phyloP scores from a whole-genome alignment of 306 rosid species.

The Elaeagnus macrophylla region DNA sequence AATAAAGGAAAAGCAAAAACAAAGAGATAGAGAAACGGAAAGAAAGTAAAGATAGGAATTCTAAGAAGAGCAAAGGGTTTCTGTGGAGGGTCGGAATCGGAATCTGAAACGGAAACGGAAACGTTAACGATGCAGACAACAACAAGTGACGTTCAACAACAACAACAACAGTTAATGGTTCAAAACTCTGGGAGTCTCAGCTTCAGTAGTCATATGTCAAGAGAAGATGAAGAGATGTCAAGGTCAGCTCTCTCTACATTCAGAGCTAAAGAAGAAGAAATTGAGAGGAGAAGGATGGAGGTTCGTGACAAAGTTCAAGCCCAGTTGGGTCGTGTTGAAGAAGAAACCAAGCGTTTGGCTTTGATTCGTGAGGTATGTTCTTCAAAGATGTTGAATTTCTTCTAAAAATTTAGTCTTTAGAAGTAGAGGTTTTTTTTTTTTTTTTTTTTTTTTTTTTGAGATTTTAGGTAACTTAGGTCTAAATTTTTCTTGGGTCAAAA shows the following conservation, averaged over 20 bases:
- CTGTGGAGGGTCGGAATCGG: slow-evolving; percentile 7
- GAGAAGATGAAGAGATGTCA: slow-evolving; percentile 95
- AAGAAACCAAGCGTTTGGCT: slow-evolving; percentile 93
- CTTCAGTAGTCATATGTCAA: slow-evolving; percentile 84
- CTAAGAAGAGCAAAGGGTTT: slow-evolving; percentile 32
- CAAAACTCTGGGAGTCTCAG: slow-evolving; percentile 80
- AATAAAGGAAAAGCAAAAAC: slow-evolving; percentile 5
- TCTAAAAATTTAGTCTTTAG: not conserved
- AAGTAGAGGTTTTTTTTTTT: not conserved
- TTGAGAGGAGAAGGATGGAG: slow-evolving; percentile 91
- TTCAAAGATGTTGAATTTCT: not conserved
- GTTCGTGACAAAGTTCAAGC: slow-evolving; percentile 84
- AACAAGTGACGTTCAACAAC: slow-evolving; percentile 33
- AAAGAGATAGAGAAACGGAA: slow-evolving; percentile 1
- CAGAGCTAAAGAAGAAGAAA: slow-evolving; percentile 91
- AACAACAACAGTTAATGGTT: slow-evolving; percentile 48
- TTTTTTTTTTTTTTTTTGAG: not conserved
- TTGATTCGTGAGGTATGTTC: slow-evolving; percentile 76
- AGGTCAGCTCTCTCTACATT: slow-evolving; percentile 87
- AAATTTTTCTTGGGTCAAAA: not conserved
- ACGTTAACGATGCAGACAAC: slow-evolving; percentile 35
- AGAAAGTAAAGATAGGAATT: slow-evolving; percentile 24
- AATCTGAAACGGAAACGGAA: not conserved
- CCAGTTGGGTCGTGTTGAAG: slow-evolving; percentile 85
- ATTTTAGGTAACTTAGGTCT: slow-evolving; percentile 3